These are phyloP conservation scores for Melampsora americana DNA, from an alignment of 1,284 basidiomycete species.

Conservation along the genomic window DNA sequence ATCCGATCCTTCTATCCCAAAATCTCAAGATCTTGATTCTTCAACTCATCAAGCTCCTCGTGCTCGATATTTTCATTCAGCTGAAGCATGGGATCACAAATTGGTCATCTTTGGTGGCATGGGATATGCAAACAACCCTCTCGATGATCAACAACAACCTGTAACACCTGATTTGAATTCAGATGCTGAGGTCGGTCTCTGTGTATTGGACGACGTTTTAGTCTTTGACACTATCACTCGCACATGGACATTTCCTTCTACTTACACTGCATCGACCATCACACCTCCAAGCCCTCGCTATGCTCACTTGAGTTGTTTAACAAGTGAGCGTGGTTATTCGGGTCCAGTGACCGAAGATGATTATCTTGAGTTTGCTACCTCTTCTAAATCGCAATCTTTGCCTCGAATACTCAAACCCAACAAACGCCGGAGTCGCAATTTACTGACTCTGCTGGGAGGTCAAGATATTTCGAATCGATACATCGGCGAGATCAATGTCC, in stretches of 20 bases:
- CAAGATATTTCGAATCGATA: constrained; percentile 52
- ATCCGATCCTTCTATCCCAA: constrained; percentile 1
- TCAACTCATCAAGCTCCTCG: constrained; percentile 59
- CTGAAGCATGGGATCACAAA: constrained; percentile 79
- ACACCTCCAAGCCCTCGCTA: constrained; percentile 72
- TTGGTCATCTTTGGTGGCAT: constrained; percentile 89
- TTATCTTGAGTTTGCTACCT: constrained; percentile 11
- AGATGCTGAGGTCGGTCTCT: constrained; percentile 42
- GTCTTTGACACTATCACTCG: constrained; percentile 46
- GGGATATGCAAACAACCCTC: constrained; percentile 62
- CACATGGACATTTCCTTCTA: constrained; percentile 45
- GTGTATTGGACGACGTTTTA: constrained; percentile 47
- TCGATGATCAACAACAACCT: constrained; percentile 43
- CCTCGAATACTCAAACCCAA: constrained; percentile 23
- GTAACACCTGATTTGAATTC: constrained; percentile 38
- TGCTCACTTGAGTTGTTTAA: constrained; percentile 81
- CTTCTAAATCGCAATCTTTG: background rate
- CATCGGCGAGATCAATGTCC: constrained; percentile 86
- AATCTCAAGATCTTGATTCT: constrained; percentile 28
- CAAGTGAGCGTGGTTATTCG: constrained; percentile 59
- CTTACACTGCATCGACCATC: constrained; percentile 45
- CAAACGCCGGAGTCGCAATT: constrained; percentile 15
- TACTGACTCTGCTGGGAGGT: constrained; percentile 30
- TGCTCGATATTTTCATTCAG: constrained; percentile 85
- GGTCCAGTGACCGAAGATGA: background rate